A percentile compares a stretch with the other conserved stretches of the same genome.
Conservation (phyloP, 2,329 filamentous ascomycete species). For the Paecilomyces dactylethromorphus region DNA sequence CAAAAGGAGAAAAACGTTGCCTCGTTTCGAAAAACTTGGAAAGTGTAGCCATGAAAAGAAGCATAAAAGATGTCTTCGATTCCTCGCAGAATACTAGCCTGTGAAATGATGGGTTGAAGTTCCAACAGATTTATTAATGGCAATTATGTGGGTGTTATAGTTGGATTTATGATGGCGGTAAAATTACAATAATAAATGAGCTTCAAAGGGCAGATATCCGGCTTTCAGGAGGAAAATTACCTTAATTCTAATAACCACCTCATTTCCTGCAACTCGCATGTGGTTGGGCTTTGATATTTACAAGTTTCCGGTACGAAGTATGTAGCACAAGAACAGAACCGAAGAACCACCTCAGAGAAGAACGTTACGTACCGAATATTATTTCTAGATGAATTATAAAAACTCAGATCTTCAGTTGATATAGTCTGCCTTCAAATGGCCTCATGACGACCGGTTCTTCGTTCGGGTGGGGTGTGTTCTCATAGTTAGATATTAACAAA, state of each 20-base stretch:
- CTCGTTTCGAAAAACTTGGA: too few relatives aligned
- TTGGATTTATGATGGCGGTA: neutral
- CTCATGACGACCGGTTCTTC: slow-evolving; percentile 9
- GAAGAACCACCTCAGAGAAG: too few relatives aligned
- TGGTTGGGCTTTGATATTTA: too few relatives aligned
- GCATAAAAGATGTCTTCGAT: neutral
- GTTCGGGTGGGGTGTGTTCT: slow-evolving; percentile 8
- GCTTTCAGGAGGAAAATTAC: too few relatives aligned
- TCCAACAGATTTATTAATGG: neutral
- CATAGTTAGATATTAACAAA: slow-evolving; percentile 10
- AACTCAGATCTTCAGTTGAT: slow-evolving; percentile 51
- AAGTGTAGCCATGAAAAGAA: too few relatives aligned
- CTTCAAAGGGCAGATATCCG: neutral
- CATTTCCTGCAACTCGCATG: too few relatives aligned
- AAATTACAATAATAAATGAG: neutral
- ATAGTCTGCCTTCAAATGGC: slow-evolving; percentile 1
- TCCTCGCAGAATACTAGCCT: neutral
- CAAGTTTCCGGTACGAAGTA: too few relatives aligned
- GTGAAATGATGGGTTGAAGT: neutral
- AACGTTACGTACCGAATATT: neutral
- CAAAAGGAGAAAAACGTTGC: too few relatives aligned
- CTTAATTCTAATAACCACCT: too few relatives aligned
- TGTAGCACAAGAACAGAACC: too few relatives aligned
- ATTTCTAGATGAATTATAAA: neutral
- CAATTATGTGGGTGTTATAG: neutral